Conservation (phyloP, 2,329 filamentous ascomycete species). For the Clarireedia hainanense region DNA sequence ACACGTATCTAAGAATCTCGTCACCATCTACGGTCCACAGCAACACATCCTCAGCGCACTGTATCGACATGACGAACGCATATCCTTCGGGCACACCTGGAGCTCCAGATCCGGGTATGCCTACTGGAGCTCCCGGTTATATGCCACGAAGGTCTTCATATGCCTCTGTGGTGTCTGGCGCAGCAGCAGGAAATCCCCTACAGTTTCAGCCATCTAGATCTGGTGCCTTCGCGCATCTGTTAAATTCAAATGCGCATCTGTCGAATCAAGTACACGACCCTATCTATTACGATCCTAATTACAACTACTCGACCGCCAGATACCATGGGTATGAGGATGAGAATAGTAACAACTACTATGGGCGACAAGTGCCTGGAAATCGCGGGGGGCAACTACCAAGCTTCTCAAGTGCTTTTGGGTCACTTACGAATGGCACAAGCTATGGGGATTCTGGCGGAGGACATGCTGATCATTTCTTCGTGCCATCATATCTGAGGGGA, state of each 20-base stretch:
- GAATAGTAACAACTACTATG: slow-evolving; percentile 19
- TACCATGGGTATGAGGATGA: slow-evolving; percentile 24
- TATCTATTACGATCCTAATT: slow-evolving; percentile 22
- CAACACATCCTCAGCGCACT: neutral
- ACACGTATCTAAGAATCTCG: neutral
- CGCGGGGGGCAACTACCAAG: slow-evolving; percentile 26
- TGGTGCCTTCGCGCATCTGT: slow-evolving; percentile 26
- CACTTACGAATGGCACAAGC: slow-evolving; percentile 24
- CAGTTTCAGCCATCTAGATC: slow-evolving; percentile 24
- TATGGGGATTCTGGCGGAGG: slow-evolving; percentile 16
- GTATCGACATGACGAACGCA: slow-evolving; percentile 22
- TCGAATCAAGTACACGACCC: slow-evolving; percentile 20
- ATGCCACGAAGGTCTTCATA: slow-evolving; percentile 49
- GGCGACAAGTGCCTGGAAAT: slow-evolving; percentile 22
- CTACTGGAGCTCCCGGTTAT: slow-evolving; percentile 30
- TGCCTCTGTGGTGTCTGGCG: slow-evolving; percentile 52
- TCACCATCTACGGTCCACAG: neutral
- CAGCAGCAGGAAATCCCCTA: slow-evolving; percentile 26
- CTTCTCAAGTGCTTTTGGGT: slow-evolving; percentile 28
- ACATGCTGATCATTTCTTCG: slow-evolving; percentile 53
- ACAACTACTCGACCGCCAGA: slow-evolving; percentile 17
- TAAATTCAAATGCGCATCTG: slow-evolving; percentile 11
- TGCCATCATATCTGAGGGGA: slow-evolving; percentile 73
- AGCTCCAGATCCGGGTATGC: slow-evolving; percentile 27
- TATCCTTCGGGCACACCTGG: slow-evolving; percentile 27